Conservation (phyloP, 306 rosid genomes). For the Ochetophila trinervis region DNA sequence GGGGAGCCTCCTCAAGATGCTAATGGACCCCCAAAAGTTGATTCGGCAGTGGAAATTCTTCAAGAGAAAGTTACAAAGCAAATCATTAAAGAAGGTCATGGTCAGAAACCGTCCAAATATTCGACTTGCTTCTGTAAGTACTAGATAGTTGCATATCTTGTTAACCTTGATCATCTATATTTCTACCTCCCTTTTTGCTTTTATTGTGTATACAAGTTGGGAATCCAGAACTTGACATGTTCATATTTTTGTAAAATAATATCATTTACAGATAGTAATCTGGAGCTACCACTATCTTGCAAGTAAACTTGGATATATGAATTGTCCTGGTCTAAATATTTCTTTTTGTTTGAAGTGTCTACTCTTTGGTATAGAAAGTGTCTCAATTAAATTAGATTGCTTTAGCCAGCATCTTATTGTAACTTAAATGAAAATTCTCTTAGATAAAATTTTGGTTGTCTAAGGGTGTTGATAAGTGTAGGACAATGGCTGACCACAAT, state of each 20-base stretch:
- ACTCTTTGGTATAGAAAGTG: background rate
- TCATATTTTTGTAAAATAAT: too few relatives aligned
- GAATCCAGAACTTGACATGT: background rate
- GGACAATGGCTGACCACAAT: background rate
- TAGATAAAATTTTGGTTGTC: too few relatives aligned
- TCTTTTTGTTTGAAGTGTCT: background rate
- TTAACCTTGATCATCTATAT: background rate
- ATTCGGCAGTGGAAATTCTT: conserved; percentile 68
- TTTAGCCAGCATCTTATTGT: background rate
- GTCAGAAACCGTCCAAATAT: conserved; percentile 76
- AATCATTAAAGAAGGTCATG: conserved; percentile 83
- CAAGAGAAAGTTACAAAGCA: conserved; percentile 83
- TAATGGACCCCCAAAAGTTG: conserved; percentile 67
- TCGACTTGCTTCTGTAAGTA: conserved; percentile 91
- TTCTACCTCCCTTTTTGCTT: background rate
- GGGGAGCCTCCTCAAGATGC: conserved; percentile 53
- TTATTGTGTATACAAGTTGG: background rate
- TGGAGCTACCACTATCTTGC: background rate
- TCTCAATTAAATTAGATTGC: background rate
- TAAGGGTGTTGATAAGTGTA: background rate
- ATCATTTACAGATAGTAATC: background rate
- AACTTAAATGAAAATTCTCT: background rate
- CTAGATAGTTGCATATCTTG: background rate
- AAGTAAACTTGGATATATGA: background rate
- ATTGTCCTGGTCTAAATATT: background rate